Evolutionary conservation across 345 rosid genomes (phyloP).

Genomic region (Salix koriyanagi): DNA sequence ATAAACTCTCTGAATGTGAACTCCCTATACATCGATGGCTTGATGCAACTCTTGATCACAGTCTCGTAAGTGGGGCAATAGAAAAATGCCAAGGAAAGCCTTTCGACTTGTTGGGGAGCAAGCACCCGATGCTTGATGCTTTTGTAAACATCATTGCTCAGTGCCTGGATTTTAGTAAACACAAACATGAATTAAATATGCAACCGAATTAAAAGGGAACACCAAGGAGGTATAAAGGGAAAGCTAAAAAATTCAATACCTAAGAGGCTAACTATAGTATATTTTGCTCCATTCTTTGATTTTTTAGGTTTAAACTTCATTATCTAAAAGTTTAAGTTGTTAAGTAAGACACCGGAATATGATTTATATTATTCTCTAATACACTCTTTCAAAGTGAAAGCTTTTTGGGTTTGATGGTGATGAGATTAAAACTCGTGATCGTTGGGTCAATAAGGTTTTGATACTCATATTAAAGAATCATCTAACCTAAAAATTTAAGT

Average conservation of each 20-base stretch:
- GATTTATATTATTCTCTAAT: too few relatives aligned
- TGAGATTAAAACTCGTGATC: too few relatives aligned
- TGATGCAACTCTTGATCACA: constrained; percentile 37
- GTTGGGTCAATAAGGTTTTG: too few relatives aligned
- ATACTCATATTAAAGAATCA: too few relatives aligned
- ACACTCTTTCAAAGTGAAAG: too few relatives aligned
- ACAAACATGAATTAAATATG: too few relatives aligned
- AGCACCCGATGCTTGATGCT: constrained; percentile 69
- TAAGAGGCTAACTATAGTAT: too few relatives aligned
- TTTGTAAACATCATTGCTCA: constrained; percentile 66
- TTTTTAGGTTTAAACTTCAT: too few relatives aligned
- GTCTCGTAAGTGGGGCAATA: constrained; percentile 53
- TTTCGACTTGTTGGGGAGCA: constrained; percentile 42
- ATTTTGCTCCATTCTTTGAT: too few relatives aligned
- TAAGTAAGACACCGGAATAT: rapidly evolving
- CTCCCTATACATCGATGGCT: constrained; percentile 46
- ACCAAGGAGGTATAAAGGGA: neutral
- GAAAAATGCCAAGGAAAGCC: constrained; percentile 62
- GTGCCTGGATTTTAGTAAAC: constrained; percentile 33
- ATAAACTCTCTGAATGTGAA: constrained; percentile 59
- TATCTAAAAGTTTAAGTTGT: rapidly evolving
- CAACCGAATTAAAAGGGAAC: neutral
- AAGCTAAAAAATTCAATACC: too few relatives aligned
- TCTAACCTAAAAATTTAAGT: too few relatives aligned
- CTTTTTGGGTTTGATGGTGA: too few relatives aligned